phyloP scores from a whole-genome alignment of 352 stramenopile genomes.

The Pythium guiyangense region DNA sequence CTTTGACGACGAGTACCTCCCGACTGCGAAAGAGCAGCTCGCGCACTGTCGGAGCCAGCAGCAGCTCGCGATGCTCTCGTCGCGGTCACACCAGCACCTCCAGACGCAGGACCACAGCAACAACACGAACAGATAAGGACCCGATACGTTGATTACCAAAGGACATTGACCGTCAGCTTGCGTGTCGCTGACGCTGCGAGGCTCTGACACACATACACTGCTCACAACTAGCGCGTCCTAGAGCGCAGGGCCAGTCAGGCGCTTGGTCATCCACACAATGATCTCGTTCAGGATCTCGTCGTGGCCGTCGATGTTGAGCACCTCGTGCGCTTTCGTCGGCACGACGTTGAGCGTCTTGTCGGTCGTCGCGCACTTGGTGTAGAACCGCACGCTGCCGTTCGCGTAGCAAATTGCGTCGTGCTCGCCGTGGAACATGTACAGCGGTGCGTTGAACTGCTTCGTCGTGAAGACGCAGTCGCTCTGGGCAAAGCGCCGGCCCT shows the following conservation, averaged over 20 bases:
- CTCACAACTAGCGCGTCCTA: background rate
- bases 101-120: background rate
- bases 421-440: slow-evolving; percentile 38
- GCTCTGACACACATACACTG: background rate
- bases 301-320: slow-evolving; percentile 32
- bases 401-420: slow-evolving; percentile 30
- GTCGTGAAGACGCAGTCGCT: slow-evolving; percentile 20
- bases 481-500: slow-evolving; percentile 17
- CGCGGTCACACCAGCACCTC: background rate
- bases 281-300: slow-evolving; percentile 28
- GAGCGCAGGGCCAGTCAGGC: background rate
- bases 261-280: slow-evolving; percentile 30
- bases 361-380: slow-evolving; percentile 21
- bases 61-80: slow-evolving; percentile 1
- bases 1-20: slow-evolving; percentile 59
- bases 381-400: slow-evolving; percentile 32
- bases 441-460: slow-evolving; percentile 19
- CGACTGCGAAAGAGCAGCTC: slow-evolving; percentile 52
- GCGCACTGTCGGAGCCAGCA: slow-evolving; percentile 22
- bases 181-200: too few relatives aligned
- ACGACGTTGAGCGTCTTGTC: slow-evolving; percentile 49
- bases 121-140: too few relatives aligned
- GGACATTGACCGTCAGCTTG: too few relatives aligned
- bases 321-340: slow-evolving; percentile 28
- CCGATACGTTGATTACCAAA: too few relatives aligned